Evolutionary conservation across 1,139 yeast species (phyloP), one percentile per base, ranked within the genome.

Genomic region (Geotrichum phurueaensis): DNA sequence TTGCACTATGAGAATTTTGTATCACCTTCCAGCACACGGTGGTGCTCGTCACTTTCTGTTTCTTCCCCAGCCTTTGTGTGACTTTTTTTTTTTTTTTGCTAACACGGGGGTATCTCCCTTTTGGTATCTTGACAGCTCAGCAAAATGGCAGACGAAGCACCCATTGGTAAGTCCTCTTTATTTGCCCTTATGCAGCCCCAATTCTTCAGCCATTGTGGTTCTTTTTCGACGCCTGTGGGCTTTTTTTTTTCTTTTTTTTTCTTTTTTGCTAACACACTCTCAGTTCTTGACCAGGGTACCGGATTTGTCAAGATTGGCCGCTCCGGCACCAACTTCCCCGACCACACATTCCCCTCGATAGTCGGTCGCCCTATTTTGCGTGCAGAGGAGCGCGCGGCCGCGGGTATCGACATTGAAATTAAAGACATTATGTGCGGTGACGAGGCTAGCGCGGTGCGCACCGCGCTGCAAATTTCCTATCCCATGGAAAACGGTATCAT

Each of bases 401-500:
- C 66, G 25, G 66, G 62, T 55, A 49, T 55, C 25, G 73, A 70
- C 57, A 66, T 67, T 53, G 90, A 86, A 70, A 76, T 82, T 64
- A 89, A 87, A 72, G 99, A 94, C 73, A 89, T 95, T 69, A 94
- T 94, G 99, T 92, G 97, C 71, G 99, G 99, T 66, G 87, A 86
- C 65, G 98, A 94, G 70, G 99, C 99, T 57, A 84, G 91, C 66
- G 88, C 89, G 48, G 96, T 89, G 45, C 84, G 99, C 69, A 86
- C 96, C 1, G 84, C 92, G 68, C 81, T 94, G 64, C 97, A 94
- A 75, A 85, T 94, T 63, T 86, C 94, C 39, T 94, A 94, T 70
- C 99, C 99, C 25, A 92, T 94, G 99, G 99, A 94, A 75, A 94
- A 94, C 72, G 99, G 99, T 70, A 90, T 95, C 69, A 92, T 94